Base-by-base conservation (phyloP, 257 asterid genomes). In the Fraxinus excelsior region DNA sequence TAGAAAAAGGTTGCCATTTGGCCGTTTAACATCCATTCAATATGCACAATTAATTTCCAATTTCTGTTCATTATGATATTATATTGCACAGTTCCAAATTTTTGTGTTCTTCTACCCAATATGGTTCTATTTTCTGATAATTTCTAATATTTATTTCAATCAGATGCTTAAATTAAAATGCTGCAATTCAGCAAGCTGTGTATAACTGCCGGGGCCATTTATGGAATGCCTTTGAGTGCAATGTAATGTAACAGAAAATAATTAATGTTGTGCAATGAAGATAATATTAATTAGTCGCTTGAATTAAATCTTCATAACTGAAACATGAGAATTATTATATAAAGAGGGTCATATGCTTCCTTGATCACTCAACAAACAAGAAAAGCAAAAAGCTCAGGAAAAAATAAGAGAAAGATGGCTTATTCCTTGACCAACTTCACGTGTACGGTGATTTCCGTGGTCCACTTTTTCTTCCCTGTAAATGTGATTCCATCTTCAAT, bases 1-100 rank as follows among this genome's bases (percentile, higher is more conserved):
- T 78, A 71, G 79, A 79, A 49, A 21, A 74, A 49, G 70, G 53
- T 25, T 12, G 81, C 71, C 58, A 74, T 62, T 81, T 80, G 70
- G 74, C 70, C 65, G 35, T 51, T 51, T 19, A 1, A n/a, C 58
- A 37, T 75, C 80, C 56, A 73, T 83, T 77, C 83, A 76, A 82
- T 77, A 46, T 79, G 86, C 83, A 83, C 82, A 74, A 74, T 79
- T 75, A 23, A 37, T 81, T 71, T 37, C 64, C 62, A 68, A 34
- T 74, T 71, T 81, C 42, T 7, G 42, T 62, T 74, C 31, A 37
- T 66, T 60, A 14, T 40, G 14, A 16, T 53, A 65, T 56, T 28
- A 68, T 26, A 9, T n/a, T 29, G 65, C 66, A 40, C n/a, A 25
- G 51, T 4, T 42, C 25, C 67, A 70, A 69, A 46, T 13, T 18